Evolutionary conservation across 108 stramenopile genomes (phyloP), one percentile per base, ranked within the genome.

Genomic region (Asterionellopsis glacialis): DNA sequence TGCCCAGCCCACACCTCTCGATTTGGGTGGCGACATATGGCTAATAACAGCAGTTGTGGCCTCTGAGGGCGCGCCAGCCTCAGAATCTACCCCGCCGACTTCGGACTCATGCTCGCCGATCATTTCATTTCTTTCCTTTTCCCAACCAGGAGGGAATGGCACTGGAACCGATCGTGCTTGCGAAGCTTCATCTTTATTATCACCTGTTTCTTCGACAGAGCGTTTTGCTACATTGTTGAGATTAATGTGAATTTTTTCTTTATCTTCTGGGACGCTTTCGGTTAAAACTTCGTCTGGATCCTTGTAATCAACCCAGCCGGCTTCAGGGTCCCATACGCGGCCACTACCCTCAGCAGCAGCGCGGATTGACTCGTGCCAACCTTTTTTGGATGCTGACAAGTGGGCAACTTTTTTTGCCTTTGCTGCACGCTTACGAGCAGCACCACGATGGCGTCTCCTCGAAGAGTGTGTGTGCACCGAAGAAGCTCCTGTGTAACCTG

Each of bases 311-410:
- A 73, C 65, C 80, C 81, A 87, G 13, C 90, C 90, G 0, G 49
- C 43, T 42, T 77, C 61, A 2, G 90, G 85, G 57, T 87, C 82
- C 90, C 90, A 91, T 15, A 65, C 68, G 43, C 72, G 68, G 11
- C 73, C 72, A 41, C 69, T 73, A 19, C 23, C 59, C 1, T 80
- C 72, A 16, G 90, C 83, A 6, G 68, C 90, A 0, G 63, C 77
- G 47, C 75, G 66, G 23, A 91, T 87, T 6, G 86, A 80, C 51
- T 81, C 84, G 39, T 85, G 67, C 90, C 90, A 91, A 15, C 90
- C 90, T 41, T 72, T 70, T 11, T 38, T 73, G 18, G 28, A 50
- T 41, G 22, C 23, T 21, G 47, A 40, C 12, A 16, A n/a, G 19
- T 42, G 63, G 39, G 73, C 54, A 9, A 78, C 65, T 45, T 76